phyloP scores from a whole-genome alignment of 768 basidiomycete genomes.

The Serendipita sp. region DNA sequence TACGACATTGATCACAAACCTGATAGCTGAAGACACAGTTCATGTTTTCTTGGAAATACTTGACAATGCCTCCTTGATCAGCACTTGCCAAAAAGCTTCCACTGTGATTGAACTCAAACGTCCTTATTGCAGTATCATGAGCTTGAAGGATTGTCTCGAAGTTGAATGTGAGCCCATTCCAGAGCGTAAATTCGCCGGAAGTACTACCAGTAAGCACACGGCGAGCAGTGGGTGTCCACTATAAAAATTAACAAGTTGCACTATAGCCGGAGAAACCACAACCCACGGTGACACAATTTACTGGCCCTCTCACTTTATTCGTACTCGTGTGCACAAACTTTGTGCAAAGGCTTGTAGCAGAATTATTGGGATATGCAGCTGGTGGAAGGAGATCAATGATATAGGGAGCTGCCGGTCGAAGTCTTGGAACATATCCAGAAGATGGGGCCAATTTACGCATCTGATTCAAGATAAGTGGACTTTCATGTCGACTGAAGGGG shows the following conservation, averaged over 20 bases:
- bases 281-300: slow-evolving; percentile 85
- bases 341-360: slow-evolving; percentile 86
- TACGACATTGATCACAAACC: background rate
- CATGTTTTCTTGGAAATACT: slow-evolving; percentile 98
- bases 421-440: slow-evolving; percentile 52
- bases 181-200: slow-evolving; percentile 93
- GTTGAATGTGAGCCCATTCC: slow-evolving; percentile 99
- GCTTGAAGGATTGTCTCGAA: slow-evolving; percentile 99
- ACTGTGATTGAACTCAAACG: slow-evolving; percentile 79
- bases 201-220: slow-evolving; percentile 89
- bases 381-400: slow-evolving; percentile 91
- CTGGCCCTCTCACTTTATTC: slow-evolving; percentile 95
- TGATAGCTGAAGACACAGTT: slow-evolving; percentile 27
- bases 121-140: slow-evolving; percentile 86
- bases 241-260: slow-evolving; percentile 5
- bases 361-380: slow-evolving; percentile 78
- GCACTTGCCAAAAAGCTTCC: slow-evolving; percentile 87
- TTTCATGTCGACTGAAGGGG: background rate
- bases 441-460: slow-evolving; percentile 64
- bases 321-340: slow-evolving; percentile 97
- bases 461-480: slow-evolving; percentile 24
- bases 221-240: slow-evolving; percentile 98
- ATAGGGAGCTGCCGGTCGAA: slow-evolving; percentile 77
- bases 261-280: background rate
- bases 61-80: slow-evolving; percentile 88